Percentiles rank a stretch among this genome's conserved stretches.
phyloP scores from a whole-genome alignment of 352 stramenopile genomes.

The Phytophthora megakarya region DNA sequence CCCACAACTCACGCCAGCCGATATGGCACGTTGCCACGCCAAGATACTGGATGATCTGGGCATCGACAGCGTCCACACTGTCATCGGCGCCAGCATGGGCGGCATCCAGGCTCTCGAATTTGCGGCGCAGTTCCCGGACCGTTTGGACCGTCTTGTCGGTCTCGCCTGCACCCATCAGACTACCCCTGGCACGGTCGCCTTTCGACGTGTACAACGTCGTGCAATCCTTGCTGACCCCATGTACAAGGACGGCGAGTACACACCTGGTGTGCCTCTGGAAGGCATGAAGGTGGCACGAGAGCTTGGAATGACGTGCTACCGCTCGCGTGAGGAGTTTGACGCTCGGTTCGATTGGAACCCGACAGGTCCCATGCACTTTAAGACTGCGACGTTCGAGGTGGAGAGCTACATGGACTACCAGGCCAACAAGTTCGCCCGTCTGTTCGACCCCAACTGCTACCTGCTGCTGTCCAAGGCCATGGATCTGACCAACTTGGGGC shows the following conservation, averaged over 20 bases:
- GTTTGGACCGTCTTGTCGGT: constrained; percentile 67
- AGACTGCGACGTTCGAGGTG: constrained; percentile 84
- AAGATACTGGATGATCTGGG: constrained; percentile 81
- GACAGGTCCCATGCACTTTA: constrained; percentile 69
- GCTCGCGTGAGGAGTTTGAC: constrained; percentile 89
- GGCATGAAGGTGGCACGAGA: constrained; percentile 88
- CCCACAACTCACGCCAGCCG: constrained; percentile 81
- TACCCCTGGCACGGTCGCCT: constrained; percentile 84
- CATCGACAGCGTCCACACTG: constrained; percentile 76
- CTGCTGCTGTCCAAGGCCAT: constrained; percentile 88
- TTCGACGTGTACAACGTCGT: constrained; percentile 83
- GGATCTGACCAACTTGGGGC: constrained; percentile 83
- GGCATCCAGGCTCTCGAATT: constrained; percentile 90
- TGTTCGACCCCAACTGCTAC: constrained; percentile 91
- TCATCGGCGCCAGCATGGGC: constrained; percentile 89
- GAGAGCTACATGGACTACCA: constrained; percentile 93
- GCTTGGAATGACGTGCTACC: constrained; percentile 89
- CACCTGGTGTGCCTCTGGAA: constrained; percentile 50
- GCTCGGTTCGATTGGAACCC: constrained; percentile 87
- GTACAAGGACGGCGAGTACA: constrained; percentile 86
- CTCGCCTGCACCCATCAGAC: constrained; percentile 89
- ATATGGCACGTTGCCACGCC: constrained; percentile 82
- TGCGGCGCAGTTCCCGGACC: constrained; percentile 79
- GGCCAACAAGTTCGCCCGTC: constrained; percentile 81
- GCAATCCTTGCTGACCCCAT: constrained; percentile 78